A percentile compares a stretch with the other conserved stretches of the same genome.
phyloP scores from a whole-genome alignment of 208 protist genomes.

The Trypanosoma conorhini region DNA sequence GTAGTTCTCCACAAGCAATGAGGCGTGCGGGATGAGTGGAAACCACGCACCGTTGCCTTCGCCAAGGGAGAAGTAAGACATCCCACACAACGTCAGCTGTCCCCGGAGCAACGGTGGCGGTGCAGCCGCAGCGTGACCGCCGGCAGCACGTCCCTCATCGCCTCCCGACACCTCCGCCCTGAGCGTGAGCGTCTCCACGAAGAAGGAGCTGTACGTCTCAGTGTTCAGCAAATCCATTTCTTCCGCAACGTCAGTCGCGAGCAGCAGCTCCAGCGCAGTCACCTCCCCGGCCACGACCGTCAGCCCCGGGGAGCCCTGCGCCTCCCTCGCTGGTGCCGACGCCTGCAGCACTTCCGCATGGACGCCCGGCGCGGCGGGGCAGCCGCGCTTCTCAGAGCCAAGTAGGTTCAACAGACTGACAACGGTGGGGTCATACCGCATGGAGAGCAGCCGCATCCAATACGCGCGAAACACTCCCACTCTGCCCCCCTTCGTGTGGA shows the following conservation, averaged over 20 bases:
- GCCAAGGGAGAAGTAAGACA: neutral
- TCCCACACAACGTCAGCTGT: neutral
- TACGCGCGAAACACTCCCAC: slow-evolving; percentile 12
- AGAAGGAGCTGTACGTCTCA: slow-evolving; percentile 38
- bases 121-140: neutral
- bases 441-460: slow-evolving; percentile 14
- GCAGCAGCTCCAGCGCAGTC: slow-evolving; percentile 34
- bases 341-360: neutral
- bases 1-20: slow-evolving; percentile 16
- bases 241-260: slow-evolving; percentile 34
- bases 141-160: neutral
- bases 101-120: neutral
- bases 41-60: neutral
- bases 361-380: neutral
- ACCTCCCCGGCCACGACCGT: slow-evolving; percentile 19
- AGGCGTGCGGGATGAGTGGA: slow-evolving; percentile 9
- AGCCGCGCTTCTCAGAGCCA: neutral
- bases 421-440: neutral
- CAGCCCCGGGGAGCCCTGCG: neutral
- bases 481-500: slow-evolving; percentile 5
- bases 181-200: slow-evolving; percentile 16
- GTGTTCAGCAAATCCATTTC: slow-evolving; percentile 35
- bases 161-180: neutral
- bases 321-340: neutral
- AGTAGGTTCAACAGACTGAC: neutral